Evolutionary conservation across 2,329 filamentous ascomycete species (phyloP).

Genomic region (Metarhizium humberi): DNA sequence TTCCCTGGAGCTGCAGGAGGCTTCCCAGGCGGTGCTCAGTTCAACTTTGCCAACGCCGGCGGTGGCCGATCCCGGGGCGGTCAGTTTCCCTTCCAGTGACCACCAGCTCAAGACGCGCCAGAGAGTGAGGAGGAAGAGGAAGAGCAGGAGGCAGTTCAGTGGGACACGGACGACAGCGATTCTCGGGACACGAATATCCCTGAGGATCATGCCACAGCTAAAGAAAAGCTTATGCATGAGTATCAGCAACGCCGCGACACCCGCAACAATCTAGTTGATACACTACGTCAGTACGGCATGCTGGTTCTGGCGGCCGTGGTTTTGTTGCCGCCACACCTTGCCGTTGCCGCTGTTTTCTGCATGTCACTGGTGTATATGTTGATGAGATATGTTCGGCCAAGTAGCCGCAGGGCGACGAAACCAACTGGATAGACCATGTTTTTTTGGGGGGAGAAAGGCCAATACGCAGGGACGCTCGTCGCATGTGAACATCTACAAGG

Average conservation of each 20-base stretch:
- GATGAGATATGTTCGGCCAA: constrained; percentile 18
- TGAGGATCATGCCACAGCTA: constrained; percentile 8
- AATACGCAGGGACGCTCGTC: not conserved
- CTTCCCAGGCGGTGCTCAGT: constrained; percentile 35
- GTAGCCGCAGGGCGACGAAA: not conserved
- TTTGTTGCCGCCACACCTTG: constrained; percentile 35
- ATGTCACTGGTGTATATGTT: constrained; percentile 31
- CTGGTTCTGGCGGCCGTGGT: constrained; percentile 33
- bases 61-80: constrained; percentile 28
- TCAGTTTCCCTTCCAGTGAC: constrained; percentile 39
- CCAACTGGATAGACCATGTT: constrained; percentile 15
- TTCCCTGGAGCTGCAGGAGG: constrained; percentile 42
- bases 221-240: constrained; percentile 19
- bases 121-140: constrained; percentile 20
- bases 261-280: constrained; percentile 29
- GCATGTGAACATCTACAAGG: constrained; percentile 15
- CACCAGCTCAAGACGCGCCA: constrained; percentile 30
- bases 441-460: not conserved
- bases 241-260: constrained; percentile 22
- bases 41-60: constrained; percentile 38
- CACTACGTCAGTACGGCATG: constrained; percentile 32
- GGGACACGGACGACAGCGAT: constrained; percentile 12
- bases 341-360: constrained; percentile 24
- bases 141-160: constrained; percentile 11
- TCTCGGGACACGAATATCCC: constrained; percentile 12